A percentile compares a stretch with the other conserved stretches of the same genome.
Conservation (phyloP, 371 early-diverging fungal genomes). For the Rhizopus microsporus region DNA sequence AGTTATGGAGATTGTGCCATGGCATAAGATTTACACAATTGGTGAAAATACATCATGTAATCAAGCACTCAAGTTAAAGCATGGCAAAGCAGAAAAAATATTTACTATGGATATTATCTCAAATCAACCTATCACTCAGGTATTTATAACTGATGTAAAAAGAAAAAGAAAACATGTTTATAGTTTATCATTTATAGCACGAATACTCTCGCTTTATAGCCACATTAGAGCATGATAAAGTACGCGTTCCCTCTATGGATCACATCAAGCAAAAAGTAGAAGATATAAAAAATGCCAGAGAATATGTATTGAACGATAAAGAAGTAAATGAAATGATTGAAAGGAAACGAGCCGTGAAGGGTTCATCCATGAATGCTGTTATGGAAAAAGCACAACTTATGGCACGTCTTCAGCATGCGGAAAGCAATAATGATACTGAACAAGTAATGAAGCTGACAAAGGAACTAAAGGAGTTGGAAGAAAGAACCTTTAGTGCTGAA, state of each 20-base stretch:
- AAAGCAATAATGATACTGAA: constrained; percentile 35
- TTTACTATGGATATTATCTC: constrained; percentile 80
- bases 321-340: constrained; percentile 66
- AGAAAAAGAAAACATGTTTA: not conserved
- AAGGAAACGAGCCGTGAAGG: constrained; percentile 55
- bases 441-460: constrained; percentile 26
- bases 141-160: constrained; percentile 1
- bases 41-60: constrained; percentile 57
- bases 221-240: constrained; percentile 52
- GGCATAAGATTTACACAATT: constrained; percentile 66
- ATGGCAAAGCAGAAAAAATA: constrained; percentile 65
- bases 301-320: constrained; percentile 67
- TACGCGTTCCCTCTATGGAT: constrained; percentile 49
- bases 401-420: constrained; percentile 40
- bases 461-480: constrained; percentile 38
- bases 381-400: constrained; percentile 58
- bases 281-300: constrained; percentile 59
- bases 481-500: constrained; percentile 24
- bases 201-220: constrained; percentile 65
- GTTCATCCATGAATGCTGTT: constrained; percentile 49
- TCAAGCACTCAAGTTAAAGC: constrained; percentile 61
- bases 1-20: constrained; percentile 61
- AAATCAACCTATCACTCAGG: constrained; percentile 64
- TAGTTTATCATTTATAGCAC: constrained; percentile 37
- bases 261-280: constrained; percentile 56